Percentiles rank a stretch among this genome's conserved stretches.
Evolutionary conservation across 805 yeast genomes (phyloP).

Genomic region (Metschnikowia noctiluminum): DNA sequence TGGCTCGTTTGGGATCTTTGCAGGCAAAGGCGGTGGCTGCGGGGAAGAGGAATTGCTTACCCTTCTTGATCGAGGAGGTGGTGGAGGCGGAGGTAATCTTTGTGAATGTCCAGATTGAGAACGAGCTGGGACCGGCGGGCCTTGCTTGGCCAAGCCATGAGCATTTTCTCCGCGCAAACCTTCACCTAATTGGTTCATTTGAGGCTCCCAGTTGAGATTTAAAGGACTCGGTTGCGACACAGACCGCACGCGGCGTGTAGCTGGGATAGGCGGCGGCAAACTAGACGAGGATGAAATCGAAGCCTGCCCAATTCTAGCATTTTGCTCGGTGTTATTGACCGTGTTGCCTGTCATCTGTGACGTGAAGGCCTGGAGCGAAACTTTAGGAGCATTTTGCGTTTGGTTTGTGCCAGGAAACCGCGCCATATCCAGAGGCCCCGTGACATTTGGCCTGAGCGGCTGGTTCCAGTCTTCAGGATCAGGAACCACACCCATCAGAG

Average conservation of each 20-base stretch:
- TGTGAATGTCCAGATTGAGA: slow-evolving; percentile 17
- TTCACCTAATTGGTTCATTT: not conserved
- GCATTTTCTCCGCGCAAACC: not conserved
- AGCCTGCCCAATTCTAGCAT: slow-evolving; percentile 22
- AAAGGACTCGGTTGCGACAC: slow-evolving; percentile 26
- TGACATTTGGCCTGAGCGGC: slow-evolving; percentile 24
- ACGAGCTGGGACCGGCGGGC: slow-evolving; percentile 25
- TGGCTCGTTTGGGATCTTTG: slow-evolving; percentile 21
- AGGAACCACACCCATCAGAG: slow-evolving; percentile 20
- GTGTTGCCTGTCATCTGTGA: slow-evolving; percentile 41
- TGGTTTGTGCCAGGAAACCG: slow-evolving; percentile 24
- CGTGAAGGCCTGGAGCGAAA: slow-evolving; percentile 39
- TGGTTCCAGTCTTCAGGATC: not conserved
- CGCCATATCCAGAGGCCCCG: slow-evolving; percentile 35
- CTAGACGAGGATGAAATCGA: slow-evolving; percentile 11
- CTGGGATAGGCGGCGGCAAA: slow-evolving; percentile 33
- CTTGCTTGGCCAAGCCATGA: not conserved
- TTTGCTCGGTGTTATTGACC: slow-evolving; percentile 32
- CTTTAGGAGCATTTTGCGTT: slow-evolving; percentile 21
- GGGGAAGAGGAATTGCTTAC: slow-evolving; percentile 19
- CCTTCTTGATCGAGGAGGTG: slow-evolving; percentile 42
- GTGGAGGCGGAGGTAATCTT: slow-evolving; percentile 27
- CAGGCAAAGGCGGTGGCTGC: slow-evolving; percentile 15
- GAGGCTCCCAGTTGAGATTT: not conserved
- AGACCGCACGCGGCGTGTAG: slow-evolving; percentile 35